Conservation (phyloP, 805 yeast species). For the Candida vartiovaarae region DNA sequence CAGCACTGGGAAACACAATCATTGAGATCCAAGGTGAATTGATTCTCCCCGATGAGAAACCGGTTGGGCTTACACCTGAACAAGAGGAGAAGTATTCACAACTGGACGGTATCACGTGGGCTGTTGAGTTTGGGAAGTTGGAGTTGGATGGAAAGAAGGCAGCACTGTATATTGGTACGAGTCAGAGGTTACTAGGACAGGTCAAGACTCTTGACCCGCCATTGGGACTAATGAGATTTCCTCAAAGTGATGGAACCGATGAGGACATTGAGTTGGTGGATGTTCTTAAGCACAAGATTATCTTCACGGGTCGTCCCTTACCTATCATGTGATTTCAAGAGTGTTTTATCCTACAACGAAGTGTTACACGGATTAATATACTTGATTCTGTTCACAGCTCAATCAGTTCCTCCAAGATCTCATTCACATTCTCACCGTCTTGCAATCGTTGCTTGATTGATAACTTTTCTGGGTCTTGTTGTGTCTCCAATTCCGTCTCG, state of each 20-base stretch:
- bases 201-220: conserved; percentile 57
- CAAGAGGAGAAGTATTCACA: conserved; percentile 30
- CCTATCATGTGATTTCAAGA: conserved; percentile 54
- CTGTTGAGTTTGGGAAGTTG: conserved; percentile 45
- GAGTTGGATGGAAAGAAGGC: conserved; percentile 42
- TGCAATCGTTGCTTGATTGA: conserved; percentile 6
- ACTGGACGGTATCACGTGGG: conserved; percentile 30
- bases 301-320: conserved; percentile 63
- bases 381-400: no score
- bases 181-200: conserved; percentile 62
- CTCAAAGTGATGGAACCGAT: conserved; percentile 18
- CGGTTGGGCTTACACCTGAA: conserved; percentile 26
- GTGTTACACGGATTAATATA: no score
- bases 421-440: conserved; percentile 10
- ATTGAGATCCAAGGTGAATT: conserved; percentile 73
- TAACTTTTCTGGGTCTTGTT: conserved; percentile 1
- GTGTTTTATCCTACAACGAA: no score
- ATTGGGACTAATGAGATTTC: conserved; percentile 50
- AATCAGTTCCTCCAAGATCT: conserved; percentile 15
- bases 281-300: conserved; percentile 48
- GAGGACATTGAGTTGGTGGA: conserved; percentile 47
- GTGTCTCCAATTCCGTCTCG: not conserved
- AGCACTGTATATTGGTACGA: conserved; percentile 55
- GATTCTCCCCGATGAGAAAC: conserved; percentile 36
- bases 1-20: conserved; percentile 53